These are phyloP conservation scores for Albugo laibachii DNA, from an alignment of 352 stramenopile genomes.

Conservation along the genomic window DNA sequence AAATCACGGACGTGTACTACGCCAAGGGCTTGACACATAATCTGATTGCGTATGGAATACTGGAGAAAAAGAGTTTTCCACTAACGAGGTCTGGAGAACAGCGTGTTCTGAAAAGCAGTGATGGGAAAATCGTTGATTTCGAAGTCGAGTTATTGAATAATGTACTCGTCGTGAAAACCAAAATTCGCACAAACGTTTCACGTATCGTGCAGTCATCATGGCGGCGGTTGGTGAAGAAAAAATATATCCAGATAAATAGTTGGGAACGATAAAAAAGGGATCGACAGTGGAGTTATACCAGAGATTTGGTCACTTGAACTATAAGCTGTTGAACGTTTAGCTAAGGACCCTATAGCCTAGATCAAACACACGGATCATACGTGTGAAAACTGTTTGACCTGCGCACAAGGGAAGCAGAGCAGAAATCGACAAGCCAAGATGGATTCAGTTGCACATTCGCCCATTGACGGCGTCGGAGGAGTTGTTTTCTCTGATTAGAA, in stretches of 20 bases:
- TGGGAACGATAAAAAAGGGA: neutral
- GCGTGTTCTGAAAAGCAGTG: neutral
- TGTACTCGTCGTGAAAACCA: neutral
- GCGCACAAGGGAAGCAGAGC: constrained; percentile 5
- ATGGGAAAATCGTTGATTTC: neutral
- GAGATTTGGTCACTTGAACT: constrained; percentile 5
- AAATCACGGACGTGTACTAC: neutral
- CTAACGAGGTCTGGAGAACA: neutral
- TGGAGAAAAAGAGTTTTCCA: neutral
- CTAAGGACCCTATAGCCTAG: neutral
- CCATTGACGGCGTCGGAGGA: neutral
- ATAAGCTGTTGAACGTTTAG: constrained; percentile 4
- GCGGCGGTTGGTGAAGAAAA: neutral
- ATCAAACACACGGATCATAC: constrained; percentile 2
- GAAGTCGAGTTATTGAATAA: neutral
- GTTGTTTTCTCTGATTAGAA: neutral
- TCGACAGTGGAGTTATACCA: neutral
- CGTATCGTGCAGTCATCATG: neutral
- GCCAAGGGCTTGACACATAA: neutral
- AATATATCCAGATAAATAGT: too few relatives aligned
- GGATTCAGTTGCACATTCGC: neutral
- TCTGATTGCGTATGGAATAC: neutral
- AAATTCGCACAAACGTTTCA: neutral
- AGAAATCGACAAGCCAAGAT: neutral
- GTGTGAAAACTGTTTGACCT: constrained; percentile 5